A percentile compares a stretch with the other conserved stretches of the same genome.
phyloP scores from a whole-genome alignment of 2,329 filamentous ascomycete genomes.

The Alternaria brassicae region DNA sequence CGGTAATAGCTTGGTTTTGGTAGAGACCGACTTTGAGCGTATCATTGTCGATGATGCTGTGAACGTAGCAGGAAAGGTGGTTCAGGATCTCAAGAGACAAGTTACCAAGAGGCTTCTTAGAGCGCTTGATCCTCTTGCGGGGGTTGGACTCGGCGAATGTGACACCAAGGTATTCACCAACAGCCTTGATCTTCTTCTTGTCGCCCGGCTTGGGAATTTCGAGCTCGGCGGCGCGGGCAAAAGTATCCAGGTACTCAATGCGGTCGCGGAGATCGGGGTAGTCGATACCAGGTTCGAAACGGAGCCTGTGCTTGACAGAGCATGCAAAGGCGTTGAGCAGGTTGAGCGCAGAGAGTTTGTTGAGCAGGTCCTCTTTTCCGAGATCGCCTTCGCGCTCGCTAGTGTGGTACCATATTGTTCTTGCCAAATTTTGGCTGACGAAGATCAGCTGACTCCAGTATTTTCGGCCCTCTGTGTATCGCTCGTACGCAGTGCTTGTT shows the following conservation, averaged over 20 bases:
- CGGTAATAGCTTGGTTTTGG: constrained; percentile 65
- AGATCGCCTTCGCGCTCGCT: constrained; percentile 64
- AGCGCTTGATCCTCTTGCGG: constrained; percentile 75
- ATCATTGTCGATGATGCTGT: constrained; percentile 64
- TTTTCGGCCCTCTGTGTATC: constrained; percentile 66
- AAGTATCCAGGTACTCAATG: constrained; percentile 76
- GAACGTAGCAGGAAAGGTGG: constrained; percentile 72
- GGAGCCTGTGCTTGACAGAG: constrained; percentile 80
- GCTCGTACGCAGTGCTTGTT: constrained; percentile 78
- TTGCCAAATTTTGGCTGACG: constrained; percentile 64
- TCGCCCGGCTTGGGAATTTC: constrained; percentile 44
- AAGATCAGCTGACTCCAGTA: constrained; percentile 67
- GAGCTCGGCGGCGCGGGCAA: constrained; percentile 67
- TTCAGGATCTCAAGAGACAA: constrained; percentile 82
- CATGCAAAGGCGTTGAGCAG: constrained; percentile 79
- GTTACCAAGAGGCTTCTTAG: constrained; percentile 77
- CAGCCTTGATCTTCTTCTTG: constrained; percentile 60
- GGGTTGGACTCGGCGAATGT: constrained; percentile 81
- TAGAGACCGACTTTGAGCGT: constrained; percentile 65
- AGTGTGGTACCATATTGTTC: constrained; percentile 83
- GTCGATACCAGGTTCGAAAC: constrained; percentile 80
- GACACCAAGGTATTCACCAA: constrained; percentile 77
- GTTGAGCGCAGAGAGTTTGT: constrained; percentile 76
- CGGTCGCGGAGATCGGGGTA: constrained; percentile 77
- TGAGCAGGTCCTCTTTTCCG: constrained; percentile 71